Evolutionary conservation across 2,329 filamentous ascomycete species (phyloP).

Genomic region (Magnaporthales sp.): DNA sequence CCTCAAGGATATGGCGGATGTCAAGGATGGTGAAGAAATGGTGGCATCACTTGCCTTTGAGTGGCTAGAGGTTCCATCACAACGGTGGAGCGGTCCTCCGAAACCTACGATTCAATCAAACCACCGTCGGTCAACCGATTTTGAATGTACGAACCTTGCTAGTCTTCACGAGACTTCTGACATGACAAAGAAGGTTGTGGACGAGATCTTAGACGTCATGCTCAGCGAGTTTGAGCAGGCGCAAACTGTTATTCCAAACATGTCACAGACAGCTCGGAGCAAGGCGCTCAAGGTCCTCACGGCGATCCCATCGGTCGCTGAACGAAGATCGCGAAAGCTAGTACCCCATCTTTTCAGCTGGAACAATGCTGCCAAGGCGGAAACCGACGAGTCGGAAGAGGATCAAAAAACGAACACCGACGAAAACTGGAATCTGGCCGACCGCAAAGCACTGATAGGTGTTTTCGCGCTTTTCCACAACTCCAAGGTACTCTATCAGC

Average conservation of each 20-base stretch:
- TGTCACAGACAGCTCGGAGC: slow-evolving; percentile 52
- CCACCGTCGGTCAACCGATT: slow-evolving; percentile 53
- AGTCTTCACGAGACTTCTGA: slow-evolving; percentile 45
- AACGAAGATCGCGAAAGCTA: slow-evolving; percentile 75
- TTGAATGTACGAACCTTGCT: slow-evolving; percentile 72
- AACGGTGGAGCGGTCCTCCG: slow-evolving; percentile 38
- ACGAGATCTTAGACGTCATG: slow-evolving; percentile 49
- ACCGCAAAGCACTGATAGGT: slow-evolving; percentile 74
- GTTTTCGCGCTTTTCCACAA: slow-evolving; percentile 83
- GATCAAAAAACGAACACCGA: slow-evolving; percentile 34
- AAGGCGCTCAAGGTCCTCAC: slow-evolving; percentile 75
- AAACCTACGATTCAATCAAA: slow-evolving; percentile 11
- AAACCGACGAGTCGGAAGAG: slow-evolving; percentile 24
- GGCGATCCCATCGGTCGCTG: slow-evolving; percentile 66
- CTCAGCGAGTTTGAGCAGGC: slow-evolving; percentile 53
- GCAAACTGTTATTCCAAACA: slow-evolving; percentile 44
- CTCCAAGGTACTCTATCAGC: slow-evolving; percentile 72
- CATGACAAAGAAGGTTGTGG: slow-evolving; percentile 42
- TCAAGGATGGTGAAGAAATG: slow-evolving; percentile 61
- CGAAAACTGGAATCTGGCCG: slow-evolving; percentile 58
- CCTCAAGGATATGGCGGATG: slow-evolving; percentile 65
- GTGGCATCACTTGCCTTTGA: slow-evolving; percentile 65
- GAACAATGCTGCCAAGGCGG: slow-evolving; percentile 27
- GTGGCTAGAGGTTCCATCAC: slow-evolving; percentile 60
- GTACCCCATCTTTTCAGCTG: slow-evolving; percentile 82